These are phyloP conservation scores for Lasiodiplodia gonubiensis DNA, from an alignment of 2,329 filamentous ascomycete genomes.

Conservation along the genomic window DNA sequence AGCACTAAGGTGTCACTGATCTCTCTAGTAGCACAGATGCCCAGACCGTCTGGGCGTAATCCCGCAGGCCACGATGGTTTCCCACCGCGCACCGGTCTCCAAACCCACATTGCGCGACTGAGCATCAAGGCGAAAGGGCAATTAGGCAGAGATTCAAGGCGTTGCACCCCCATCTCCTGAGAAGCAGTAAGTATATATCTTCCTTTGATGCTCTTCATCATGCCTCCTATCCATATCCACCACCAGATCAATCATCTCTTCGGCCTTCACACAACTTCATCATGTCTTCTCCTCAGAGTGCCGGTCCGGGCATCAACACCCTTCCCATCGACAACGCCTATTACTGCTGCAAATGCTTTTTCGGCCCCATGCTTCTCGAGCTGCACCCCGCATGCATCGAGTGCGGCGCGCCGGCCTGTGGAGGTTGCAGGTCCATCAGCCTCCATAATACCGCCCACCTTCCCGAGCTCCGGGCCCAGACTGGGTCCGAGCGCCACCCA, in stretches of 20 bases:
- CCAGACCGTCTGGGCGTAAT: not conserved
- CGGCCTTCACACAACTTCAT: not conserved
- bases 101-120: constrained; percentile 16
- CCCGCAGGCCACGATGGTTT: not conserved
- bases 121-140: constrained; percentile 5
- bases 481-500: not conserved
- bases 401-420: constrained; percentile 5
- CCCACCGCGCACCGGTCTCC: not conserved
- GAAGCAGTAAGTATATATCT: not conserved
- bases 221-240: not conserved
- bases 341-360: constrained; percentile 12
- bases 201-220: not conserved
- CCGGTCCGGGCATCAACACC: not conserved
- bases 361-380: constrained; percentile 2
- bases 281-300: not conserved
- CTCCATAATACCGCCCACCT: not conserved
- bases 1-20: constrained; percentile 1
- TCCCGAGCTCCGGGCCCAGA: not conserved
- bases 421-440: not conserved
- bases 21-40: not conserved
- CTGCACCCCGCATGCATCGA: constrained; percentile 4
- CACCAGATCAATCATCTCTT: not conserved
- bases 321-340: not conserved
- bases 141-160: constrained; percentile 9
- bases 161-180: not conserved